These are phyloP conservation scores for Epichloe coenophiala DNA, from an alignment of 2,329 filamentous ascomycete species.

Conservation along the genomic window DNA sequence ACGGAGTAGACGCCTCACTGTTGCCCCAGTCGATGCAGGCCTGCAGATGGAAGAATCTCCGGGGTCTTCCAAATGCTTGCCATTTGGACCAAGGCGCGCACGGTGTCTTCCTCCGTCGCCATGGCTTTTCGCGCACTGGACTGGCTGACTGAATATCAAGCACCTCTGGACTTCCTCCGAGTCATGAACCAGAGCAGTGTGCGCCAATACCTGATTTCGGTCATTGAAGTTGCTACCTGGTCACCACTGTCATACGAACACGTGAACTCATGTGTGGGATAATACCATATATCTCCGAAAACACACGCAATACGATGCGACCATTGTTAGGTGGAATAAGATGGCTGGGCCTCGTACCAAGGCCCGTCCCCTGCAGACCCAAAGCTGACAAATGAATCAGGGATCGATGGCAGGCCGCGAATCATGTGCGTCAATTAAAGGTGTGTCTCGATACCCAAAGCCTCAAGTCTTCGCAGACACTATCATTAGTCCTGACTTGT, in stretches of 20 bases:
- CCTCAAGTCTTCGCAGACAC: background rate
- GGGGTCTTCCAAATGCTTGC: background rate
- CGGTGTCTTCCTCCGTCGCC: background rate
- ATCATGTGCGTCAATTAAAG: background rate
- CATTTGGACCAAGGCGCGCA: background rate
- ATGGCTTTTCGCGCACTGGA: background rate
- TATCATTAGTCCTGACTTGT: background rate
- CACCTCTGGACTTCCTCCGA: background rate
- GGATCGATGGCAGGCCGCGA: background rate
- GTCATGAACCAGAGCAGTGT: background rate
- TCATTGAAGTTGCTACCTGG: background rate
- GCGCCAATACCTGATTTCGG: slow-evolving; percentile 2
- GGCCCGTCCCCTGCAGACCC: background rate
- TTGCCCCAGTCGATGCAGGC: background rate
- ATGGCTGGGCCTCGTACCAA: background rate
- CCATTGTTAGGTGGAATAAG: background rate
- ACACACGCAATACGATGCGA: background rate
- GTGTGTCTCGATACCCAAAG: background rate
- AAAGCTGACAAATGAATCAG: background rate
- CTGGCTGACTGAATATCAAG: background rate
- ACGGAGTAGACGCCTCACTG: background rate
- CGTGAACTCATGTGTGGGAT: background rate
- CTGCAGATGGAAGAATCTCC: background rate
- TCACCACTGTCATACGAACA: background rate
- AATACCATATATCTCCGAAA: background rate